Evolutionary conservation across 305 asterid genomes (phyloP).

Genomic region (Solanum hybrid): DNA sequence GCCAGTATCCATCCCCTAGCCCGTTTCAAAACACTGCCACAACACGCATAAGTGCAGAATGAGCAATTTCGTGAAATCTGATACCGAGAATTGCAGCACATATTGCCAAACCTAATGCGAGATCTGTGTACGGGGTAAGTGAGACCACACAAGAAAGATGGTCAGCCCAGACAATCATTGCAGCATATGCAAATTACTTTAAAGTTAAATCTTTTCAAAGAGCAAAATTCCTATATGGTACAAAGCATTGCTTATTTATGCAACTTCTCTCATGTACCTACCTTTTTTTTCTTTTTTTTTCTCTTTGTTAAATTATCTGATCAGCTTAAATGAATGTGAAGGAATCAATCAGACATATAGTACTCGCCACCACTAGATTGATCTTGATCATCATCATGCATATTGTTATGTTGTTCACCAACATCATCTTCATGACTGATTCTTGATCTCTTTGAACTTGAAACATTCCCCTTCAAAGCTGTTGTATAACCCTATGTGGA

Average conservation of each 20-base stretch:
- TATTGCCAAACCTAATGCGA: background rate
- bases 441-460: slow-evolving; percentile 34
- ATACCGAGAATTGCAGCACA: background rate
- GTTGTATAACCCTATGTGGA: slow-evolving; percentile 41
- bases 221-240: slow-evolving; percentile 12
- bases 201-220: background rate
- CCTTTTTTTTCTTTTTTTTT: background rate
- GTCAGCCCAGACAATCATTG: background rate
- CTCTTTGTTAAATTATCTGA: background rate
- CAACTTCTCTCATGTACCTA: background rate
- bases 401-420: slow-evolving; percentile 26
- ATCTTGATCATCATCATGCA: slow-evolving; percentile 49
- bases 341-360: slow-evolving; percentile 55
- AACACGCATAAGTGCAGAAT: background rate
- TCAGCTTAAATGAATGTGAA: background rate
- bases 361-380: slow-evolving; percentile 73
- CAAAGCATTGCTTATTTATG: background rate
- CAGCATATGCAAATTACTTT: background rate
- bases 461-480: slow-evolving; percentile 27
- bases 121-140: background rate
- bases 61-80: background rate
- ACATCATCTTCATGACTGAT: slow-evolving; percentile 30
- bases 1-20: background rate
- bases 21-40: background rate
- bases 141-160: background rate